Base-by-base conservation (phyloP, 1,284 basidiomycete genomes). In the Stygiomarasmius scandens region DNA sequence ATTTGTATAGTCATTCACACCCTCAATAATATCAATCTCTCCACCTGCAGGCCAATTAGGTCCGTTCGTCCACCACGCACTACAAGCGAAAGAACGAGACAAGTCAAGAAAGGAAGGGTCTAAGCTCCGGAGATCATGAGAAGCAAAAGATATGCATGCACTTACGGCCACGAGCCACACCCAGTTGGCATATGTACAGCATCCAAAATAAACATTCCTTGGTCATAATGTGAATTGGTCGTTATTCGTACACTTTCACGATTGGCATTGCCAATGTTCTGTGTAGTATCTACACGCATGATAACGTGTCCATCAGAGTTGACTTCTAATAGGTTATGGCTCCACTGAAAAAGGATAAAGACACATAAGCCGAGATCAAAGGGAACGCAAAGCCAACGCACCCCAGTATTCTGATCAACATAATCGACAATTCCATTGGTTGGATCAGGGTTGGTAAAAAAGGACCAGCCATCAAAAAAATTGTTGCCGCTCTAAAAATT, bases 151-250 rank as follows among this genome's bases (percentile, higher is more conserved):
- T 34, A 41, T 20, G 32, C 46, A 54, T 22, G 48, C n/a, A 78
- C 77, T 71, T 61, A 85, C 83, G 89, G 90, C 89, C 93, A 95
- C 9, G 87, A 89, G 41, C 88, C 93, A 71, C 93, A 96, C 6
- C 94, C 94, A 1, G 87, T 88, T 1, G 93, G 93, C 89, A 95
- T 94, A 72, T 96, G 93, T n/a, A 86, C 78, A 14, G 92, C 82
- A 70, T 95, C 92, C 78, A 95, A 81, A 57, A 95, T 79, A 59
- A 94, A 78, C 43, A 95, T 77, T 16, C 86, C 91, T 46, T 84
- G 82, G 47, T 81, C 87, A 68, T 84, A 92, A 1, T 76, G 74
- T 59, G 77, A 70, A 50, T 86, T 75, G 0, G 89, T 87, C 54
- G 86, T 85, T 54, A 96, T 88, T 56, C 93, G 85, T 44, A 96